A percentile compares a stretch with the other conserved stretches of the same genome.
These are phyloP conservation scores for Trichosporon inkin DNA, from an alignment of 1,284 basidiomycete species.

Conservation along the genomic window DNA sequence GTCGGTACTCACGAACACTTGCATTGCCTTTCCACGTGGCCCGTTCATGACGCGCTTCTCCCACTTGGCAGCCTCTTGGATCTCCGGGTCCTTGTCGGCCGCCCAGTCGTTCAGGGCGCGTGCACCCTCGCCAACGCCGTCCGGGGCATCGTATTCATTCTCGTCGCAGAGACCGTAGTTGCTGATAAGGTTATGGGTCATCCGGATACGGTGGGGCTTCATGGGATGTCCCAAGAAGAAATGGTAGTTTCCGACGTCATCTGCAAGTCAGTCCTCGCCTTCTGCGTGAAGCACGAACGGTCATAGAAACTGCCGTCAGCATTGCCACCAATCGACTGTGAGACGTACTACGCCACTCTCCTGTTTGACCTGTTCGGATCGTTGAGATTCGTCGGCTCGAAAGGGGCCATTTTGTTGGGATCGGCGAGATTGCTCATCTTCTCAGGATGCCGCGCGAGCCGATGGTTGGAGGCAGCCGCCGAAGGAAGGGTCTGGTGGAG, in stretches of 20 bases:
- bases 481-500: too few relatives aligned
- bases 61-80: conserved; percentile 29
- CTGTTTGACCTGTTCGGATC: conserved; percentile 23
- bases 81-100: conserved; percentile 19
- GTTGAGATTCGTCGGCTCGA: conserved; percentile 23
- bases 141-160: conserved; percentile 29
- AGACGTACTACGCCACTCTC: conserved; percentile 24
- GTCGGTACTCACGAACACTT: conserved; percentile 66
- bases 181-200: conserved; percentile 86
- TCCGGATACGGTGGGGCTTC: conserved; percentile 90
- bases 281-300: conserved; percentile 22
- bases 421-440: conserved; percentile 14
- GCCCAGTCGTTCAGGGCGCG: conserved; percentile 30
- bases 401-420: conserved; percentile 17
- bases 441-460: not conserved
- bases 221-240: conserved; percentile 87
- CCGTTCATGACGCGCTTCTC: conserved; percentile 35
- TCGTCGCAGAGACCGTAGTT: conserved; percentile 70
- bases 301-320: conserved; percentile 35
- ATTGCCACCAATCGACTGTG: not conserved
- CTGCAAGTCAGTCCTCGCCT: conserved; percentile 10
- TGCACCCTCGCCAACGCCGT: conserved; percentile 28
- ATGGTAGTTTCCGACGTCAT: conserved; percentile 55
- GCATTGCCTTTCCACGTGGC: conserved; percentile 60
- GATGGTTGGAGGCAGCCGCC: too few relatives aligned